Base-by-base conservation (phyloP, 495 filamentous ascomycete species). In the Tuber melanosporum region DNA sequence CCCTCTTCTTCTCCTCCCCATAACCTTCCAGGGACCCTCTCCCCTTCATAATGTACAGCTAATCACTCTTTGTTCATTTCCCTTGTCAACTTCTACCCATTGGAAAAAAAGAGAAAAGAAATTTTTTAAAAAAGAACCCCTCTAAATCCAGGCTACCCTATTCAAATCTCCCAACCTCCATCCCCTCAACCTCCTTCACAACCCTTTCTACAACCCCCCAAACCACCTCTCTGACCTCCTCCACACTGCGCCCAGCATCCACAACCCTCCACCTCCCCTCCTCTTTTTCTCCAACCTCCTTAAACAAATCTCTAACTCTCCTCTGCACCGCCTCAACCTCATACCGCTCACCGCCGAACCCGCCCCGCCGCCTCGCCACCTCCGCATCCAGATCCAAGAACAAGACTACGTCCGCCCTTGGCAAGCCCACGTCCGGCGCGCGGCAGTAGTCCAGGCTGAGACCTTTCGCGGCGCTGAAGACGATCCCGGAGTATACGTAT, bases 391-490 rank as follows among this genome's bases (percentile, higher is more conserved):
- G 87, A 76, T 93, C 91, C 36, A 99, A 87, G 83, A 98, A 99
- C 3, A 99, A 78, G 41, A 94, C 94, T 15, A 93, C 81, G 85
- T 99, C 95, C 0, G 96, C 95, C 17, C 91, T 88, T 6, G 96
- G 95, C 14, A 99, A 86, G 8, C 95, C 95, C 36, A 92, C 87
- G 81, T 99, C 95, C 7, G 95, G 94, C 52, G 89, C 88, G 69
- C 88, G 87, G 44, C 82, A 83, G 84, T 88, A 89, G 62, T 93
- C 93, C 93, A 95, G 98, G 5, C 88, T 84, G 9, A 98, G 85
- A 14, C 97, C 87, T 81, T 98, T 98, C 0, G 95, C 95, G n/a
- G 93, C 92, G n/a, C 91, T 93, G 85, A 98, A 99, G 32, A 97
- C 93, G 71, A 93, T 91, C 26, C 95, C 95, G 49, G 91, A 93